These are phyloP conservation scores for Pseudogymnoascus sp. DNA, from an alignment of 2,329 filamentous ascomycete genomes.

Conservation along the genomic window DNA sequence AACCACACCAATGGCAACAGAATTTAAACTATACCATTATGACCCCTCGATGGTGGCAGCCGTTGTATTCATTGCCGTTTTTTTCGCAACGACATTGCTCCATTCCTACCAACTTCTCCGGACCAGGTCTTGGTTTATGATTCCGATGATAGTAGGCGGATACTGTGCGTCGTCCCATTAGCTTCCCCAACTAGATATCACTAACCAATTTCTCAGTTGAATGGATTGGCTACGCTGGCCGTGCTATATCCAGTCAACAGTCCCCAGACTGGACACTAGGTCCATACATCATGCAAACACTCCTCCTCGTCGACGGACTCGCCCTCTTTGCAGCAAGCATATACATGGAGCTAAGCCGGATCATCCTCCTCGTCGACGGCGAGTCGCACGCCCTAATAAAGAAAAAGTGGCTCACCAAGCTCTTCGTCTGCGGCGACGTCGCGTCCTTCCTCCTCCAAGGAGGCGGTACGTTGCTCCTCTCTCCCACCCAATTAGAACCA, in stretches of 20 bases:
- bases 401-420: constrained; percentile 37
- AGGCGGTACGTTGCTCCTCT: constrained; percentile 23
- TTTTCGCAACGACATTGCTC: constrained; percentile 12
- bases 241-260: constrained; percentile 21
- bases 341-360: constrained; percentile 36
- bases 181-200: neutral
- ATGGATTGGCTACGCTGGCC: constrained; percentile 31
- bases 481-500: neutral
- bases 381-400: constrained; percentile 35
- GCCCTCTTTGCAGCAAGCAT: constrained; percentile 35
- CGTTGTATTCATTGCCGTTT: constrained; percentile 15
- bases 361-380: constrained; percentile 33
- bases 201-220: constrained; percentile 28
- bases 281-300: constrained; percentile 31
- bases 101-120: constrained; percentile 17
- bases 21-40: constrained; percentile 12
- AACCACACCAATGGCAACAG: neutral
- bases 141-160: constrained; percentile 27
- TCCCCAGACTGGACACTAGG: constrained; percentile 21
- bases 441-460: constrained; percentile 39
- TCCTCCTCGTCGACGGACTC: constrained; percentile 34
- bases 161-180: constrained; percentile 22
- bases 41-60: constrained; percentile 14
- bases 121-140: constrained; percentile 24
- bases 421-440: constrained; percentile 42